Evolutionary conservation across 208 protist genomes (phyloP), one percentile per base, ranked within the genome.

Genomic region (Trypanosoma rangeli): DNA sequence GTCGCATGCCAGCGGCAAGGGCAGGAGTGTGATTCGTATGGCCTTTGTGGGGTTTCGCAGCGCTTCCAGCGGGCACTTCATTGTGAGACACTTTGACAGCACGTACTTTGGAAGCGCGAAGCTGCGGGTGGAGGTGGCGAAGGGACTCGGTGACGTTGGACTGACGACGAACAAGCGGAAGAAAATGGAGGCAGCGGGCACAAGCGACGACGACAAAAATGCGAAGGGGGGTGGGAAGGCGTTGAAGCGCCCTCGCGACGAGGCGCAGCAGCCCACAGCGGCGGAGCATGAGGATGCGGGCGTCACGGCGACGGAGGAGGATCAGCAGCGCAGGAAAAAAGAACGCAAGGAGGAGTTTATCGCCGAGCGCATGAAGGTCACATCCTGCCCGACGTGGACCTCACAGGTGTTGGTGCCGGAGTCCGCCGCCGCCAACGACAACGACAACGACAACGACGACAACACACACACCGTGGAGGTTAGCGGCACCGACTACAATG

Each of bases 31-130:
- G 26, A 89, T 98, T 46, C 76, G 90, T 24, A 99, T 99, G 85
- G 97, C 87, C n/a, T 99, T 99, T 71, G 79, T 99, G 20, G 98
- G 98, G 13, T 99, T 97, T 83, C 74, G 81, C 18, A 95, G 77
- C 18, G 81, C 86, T 7, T 64, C 92, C 10, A 85, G 90, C 20
- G 98, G 94, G 7, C 68, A 96, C 56, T 89, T 88, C 37, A 96
- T 98, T 2, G 82, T 94, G 3, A 64, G 86, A 24, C 89, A 96
- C 73, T 98, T 99, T 54, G 85, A 99, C 65, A 71, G 82, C 22
- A 93, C 98, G 2, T 99, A 89, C 85, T 93, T 99, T 50, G 93
- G 96, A 69, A 98, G 93, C 31, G 76, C 80, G 18, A 92, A 97
- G 57, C 91, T 99, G 37, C 73, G 56, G n/a, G 89, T 96, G 46